A percentile compares a stretch with the other conserved stretches of the same genome.
Evolutionary conservation across 441 rosid species (phyloP).

Genomic region (Populus tomentosa): DNA sequence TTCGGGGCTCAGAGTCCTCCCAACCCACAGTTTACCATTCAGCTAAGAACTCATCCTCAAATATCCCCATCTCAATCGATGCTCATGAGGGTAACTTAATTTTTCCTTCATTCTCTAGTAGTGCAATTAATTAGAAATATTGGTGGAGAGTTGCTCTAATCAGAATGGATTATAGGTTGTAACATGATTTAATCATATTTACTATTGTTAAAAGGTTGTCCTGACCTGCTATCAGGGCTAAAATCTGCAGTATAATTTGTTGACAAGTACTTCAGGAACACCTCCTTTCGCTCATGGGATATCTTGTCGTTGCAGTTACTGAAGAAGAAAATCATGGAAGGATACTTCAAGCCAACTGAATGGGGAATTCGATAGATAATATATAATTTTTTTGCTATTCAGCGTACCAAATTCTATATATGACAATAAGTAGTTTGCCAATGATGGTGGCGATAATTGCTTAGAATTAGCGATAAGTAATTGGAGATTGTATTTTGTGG

Average conservation of each 20-base stretch:
- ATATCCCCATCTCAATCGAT: slow-evolving; percentile 36
- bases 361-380: slow-evolving; percentile 1
- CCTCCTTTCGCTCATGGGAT: neutral
- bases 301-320: slow-evolving; percentile 29
- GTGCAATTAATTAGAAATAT: neutral
- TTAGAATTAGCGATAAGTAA: neutral
- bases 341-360: slow-evolving; percentile 64
- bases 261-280: neutral
- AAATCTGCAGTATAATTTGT: neutral
- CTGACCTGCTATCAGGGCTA: neutral
- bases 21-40: slow-evolving; percentile 21
- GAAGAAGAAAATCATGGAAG: slow-evolving; percentile 60
- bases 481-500: neutral
- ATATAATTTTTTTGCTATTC: no score
- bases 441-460: neutral
- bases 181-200: neutral
- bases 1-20: slow-evolving; percentile 28
- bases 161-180: neutral
- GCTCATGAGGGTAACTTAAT: slow-evolving; percentile 42
- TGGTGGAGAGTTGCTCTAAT: neutral
- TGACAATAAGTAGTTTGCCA: neutral
- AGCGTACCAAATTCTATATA: neutral
- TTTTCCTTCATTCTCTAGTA: neutral
- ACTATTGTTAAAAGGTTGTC: neutral
- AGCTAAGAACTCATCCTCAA: slow-evolving; percentile 26